Evolutionary conservation across 768 basidiomycete species (phyloP).

Genomic region (Pleurotus ostreatus): DNA sequence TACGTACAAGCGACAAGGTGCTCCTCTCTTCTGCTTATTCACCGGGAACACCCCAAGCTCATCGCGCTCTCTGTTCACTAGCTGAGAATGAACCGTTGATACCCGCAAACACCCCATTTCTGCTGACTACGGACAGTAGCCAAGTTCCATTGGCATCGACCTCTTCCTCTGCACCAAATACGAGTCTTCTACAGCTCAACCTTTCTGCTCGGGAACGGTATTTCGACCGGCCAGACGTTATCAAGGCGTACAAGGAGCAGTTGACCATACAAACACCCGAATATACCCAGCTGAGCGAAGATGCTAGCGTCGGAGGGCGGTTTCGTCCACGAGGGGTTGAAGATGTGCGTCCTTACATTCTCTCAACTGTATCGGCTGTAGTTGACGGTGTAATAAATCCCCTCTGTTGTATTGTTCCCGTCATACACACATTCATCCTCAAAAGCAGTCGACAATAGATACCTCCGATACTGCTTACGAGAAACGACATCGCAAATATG

Average conservation of each 20-base stretch:
- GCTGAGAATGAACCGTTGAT: slow-evolving; percentile 73
- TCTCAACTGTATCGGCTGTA: neutral
- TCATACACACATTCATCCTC: slow-evolving; percentile 7
- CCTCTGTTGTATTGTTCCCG: neutral
- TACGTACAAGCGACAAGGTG: slow-evolving; percentile 73
- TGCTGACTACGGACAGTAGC: slow-evolving; percentile 69
- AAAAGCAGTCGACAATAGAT: slow-evolving; percentile 48
- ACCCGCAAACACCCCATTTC: slow-evolving; percentile 58
- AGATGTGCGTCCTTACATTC: slow-evolving; percentile 52
- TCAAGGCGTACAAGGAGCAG: slow-evolving; percentile 66
- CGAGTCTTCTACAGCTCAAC: slow-evolving; percentile 41
- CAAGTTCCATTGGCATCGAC: slow-evolving; percentile 41
- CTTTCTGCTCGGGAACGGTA: slow-evolving; percentile 63
- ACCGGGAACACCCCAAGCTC: neutral
- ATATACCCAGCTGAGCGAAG: slow-evolving; percentile 43
- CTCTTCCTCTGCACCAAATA: slow-evolving; percentile 15
- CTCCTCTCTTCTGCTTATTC: slow-evolving; percentile 22
- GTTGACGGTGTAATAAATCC: neutral
- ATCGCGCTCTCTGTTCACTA: slow-evolving; percentile 23
- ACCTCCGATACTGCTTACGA: slow-evolving; percentile 80
- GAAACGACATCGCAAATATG: slow-evolving; percentile 82
- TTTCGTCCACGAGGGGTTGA: slow-evolving; percentile 67
- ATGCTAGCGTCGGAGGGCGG: slow-evolving; percentile 58
- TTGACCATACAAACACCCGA: slow-evolving; percentile 76
- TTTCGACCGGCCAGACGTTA: slow-evolving; percentile 75